Percentiles rank a stretch among this genome's conserved stretches.
Evolutionary conservation across 352 stramenopile genomes (phyloP).

Genomic region (Phytophthora meadii): DNA sequence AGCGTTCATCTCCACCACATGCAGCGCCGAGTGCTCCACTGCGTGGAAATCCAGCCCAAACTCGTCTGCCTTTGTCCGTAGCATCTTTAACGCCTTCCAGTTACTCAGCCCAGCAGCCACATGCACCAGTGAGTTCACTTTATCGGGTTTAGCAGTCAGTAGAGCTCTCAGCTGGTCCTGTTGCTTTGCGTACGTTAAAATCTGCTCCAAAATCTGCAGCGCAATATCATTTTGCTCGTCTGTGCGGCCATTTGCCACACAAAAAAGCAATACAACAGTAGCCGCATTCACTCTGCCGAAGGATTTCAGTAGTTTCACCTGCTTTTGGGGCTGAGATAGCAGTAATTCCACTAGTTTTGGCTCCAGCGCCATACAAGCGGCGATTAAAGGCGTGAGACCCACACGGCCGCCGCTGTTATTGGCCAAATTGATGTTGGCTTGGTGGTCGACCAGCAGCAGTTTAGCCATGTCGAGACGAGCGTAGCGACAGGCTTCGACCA

Average conservation of each 20-base stretch:
- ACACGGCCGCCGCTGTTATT: conserved; percentile 49
- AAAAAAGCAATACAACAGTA: conserved; percentile 54
- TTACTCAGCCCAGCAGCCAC: conserved; percentile 59
- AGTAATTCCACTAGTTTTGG: conserved; percentile 46
- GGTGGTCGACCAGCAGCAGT: conserved; percentile 35
- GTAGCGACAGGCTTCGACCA: conserved; percentile 69
- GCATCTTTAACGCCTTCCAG: conserved; percentile 47
- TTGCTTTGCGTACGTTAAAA: conserved; percentile 49
- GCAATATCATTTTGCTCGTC: conserved; percentile 49
- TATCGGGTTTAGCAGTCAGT: conserved; percentile 45
- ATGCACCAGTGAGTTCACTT: conserved; percentile 59
- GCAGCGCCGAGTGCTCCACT: conserved; percentile 42
- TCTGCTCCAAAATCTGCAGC: conserved; percentile 42
- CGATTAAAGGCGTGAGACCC: conserved; percentile 54
- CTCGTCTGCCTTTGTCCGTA: conserved; percentile 36
- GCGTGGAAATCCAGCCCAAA: conserved; percentile 34
- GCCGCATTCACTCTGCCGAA: conserved; percentile 54
- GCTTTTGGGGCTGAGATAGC: conserved; percentile 22
- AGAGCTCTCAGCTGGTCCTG: conserved; percentile 40
- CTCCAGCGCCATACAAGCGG: conserved; percentile 65
- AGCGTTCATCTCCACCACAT: conserved; percentile 62
- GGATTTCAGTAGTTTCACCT: conserved; percentile 41
- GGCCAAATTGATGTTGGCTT: conserved; percentile 45
- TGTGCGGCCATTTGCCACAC: conserved; percentile 61
- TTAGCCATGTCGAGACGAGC: conserved; percentile 51